Percentiles rank a stretch among this genome's conserved stretches.
phyloP scores from a whole-genome alignment of 2,329 filamentous ascomycete species.

The Diaporthe nobilis region DNA sequence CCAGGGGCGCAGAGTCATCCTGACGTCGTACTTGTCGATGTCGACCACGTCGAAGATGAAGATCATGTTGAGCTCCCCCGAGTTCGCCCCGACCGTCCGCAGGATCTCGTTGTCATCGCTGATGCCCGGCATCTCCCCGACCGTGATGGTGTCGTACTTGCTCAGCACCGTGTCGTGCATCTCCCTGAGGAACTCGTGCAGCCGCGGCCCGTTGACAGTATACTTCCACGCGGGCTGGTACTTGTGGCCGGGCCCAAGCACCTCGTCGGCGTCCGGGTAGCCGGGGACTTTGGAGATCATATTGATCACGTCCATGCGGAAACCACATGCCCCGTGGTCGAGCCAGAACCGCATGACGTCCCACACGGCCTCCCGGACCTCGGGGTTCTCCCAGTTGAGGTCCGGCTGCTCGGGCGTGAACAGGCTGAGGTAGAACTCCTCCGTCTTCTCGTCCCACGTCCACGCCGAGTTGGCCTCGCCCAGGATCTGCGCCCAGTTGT shows the following conservation, averaged over 20 bases:
- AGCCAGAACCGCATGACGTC: conserved; percentile 82
- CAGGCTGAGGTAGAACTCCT: conserved; percentile 74
- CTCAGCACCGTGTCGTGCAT: conserved; percentile 37
- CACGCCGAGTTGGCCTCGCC: conserved; percentile 56
- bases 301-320: conserved; percentile 63
- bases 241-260: conserved; percentile 20
- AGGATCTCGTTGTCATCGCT: conserved; percentile 36
- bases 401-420: conserved; percentile 82
- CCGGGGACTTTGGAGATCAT: conserved; percentile 39
- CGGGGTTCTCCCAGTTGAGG: conserved; percentile 82
- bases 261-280: conserved; percentile 36
- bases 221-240: conserved; percentile 38
- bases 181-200: conserved; percentile 40
- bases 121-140: conserved; percentile 40
- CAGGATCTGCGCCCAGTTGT: conserved; percentile 65
- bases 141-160: conserved; percentile 40
- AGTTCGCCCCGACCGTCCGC: conserved; percentile 51
- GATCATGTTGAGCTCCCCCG: conserved; percentile 77
- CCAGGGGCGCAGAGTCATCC: conserved; percentile 52
- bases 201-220: conserved; percentile 38
- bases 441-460: conserved; percentile 64
- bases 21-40: conserved; percentile 38
- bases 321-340: conserved; percentile 75
- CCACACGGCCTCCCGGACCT: conserved; percentile 76
- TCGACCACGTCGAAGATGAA: conserved; percentile 76